phyloP scores from a whole-genome alignment of 1,284 basidiomycete species.

The Leccinum variabile region DNA sequence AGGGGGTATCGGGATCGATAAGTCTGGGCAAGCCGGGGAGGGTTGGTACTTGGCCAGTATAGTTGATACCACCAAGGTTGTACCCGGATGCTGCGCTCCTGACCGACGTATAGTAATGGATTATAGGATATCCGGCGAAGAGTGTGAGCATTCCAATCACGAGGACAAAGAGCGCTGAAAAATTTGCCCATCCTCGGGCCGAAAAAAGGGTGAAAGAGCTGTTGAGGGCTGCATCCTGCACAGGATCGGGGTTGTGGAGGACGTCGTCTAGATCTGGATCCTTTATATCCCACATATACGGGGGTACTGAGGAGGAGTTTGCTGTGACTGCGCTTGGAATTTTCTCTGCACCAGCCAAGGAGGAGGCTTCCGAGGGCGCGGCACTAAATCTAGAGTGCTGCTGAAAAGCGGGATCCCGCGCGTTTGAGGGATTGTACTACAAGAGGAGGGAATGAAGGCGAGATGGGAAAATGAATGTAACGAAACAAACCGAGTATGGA shows the following conservation, averaged over 20 bases:
- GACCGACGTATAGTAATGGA: slow-evolving; percentile 48
- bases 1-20: slow-evolving; percentile 73
- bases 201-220: slow-evolving; percentile 65
- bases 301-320: slow-evolving; percentile 51
- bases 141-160: slow-evolving; percentile 61
- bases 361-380: slow-evolving; percentile 56
- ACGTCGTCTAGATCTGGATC: slow-evolving; percentile 78
- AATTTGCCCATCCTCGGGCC: slow-evolving; percentile 72
- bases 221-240: slow-evolving; percentile 56
- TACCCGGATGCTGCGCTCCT: slow-evolving; percentile 45
- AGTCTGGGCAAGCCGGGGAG: slow-evolving; percentile 55
- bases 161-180: slow-evolving; percentile 57
- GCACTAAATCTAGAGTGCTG: slow-evolving; percentile 56
- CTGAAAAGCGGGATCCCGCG: slow-evolving; percentile 43
- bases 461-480: slow-evolving; percentile 3
- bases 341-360: slow-evolving; percentile 45
- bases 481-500: slow-evolving; percentile 68
- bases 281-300: slow-evolving; percentile 68
- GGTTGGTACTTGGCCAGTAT: slow-evolving; percentile 66
- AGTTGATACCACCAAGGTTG: slow-evolving; percentile 80
- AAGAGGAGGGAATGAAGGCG: slow-evolving; percentile 2
- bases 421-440: slow-evolving; percentile 61
- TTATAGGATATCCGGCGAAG: slow-evolving; percentile 81
- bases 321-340: slow-evolving; percentile 24
- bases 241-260: slow-evolving; percentile 73